A percentile compares a stretch with the other conserved stretches of the same genome.
Conservation (phyloP, 805 yeast species). For the Candida railenensis region DNA sequence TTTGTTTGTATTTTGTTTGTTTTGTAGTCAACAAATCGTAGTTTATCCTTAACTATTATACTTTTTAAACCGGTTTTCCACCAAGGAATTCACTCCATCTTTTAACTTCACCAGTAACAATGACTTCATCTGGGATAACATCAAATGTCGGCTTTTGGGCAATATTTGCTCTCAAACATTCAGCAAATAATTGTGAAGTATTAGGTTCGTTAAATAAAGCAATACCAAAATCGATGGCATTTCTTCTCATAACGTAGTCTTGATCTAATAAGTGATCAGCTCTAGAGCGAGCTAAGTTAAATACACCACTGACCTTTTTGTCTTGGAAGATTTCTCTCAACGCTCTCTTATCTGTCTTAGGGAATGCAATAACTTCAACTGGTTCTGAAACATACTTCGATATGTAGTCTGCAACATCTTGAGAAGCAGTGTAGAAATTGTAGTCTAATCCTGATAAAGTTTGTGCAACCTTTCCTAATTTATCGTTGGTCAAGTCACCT, state of each 20-base stretch:
- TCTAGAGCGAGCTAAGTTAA: slow-evolving; percentile 87
- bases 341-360: slow-evolving; percentile 88
- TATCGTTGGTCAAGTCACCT: slow-evolving; percentile 77
- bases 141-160: slow-evolving; percentile 52
- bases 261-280: slow-evolving; percentile 83
- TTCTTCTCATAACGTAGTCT: slow-evolving; percentile 98
- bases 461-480: slow-evolving; percentile 71
- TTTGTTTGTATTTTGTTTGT: neutral
- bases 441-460: slow-evolving; percentile 74
- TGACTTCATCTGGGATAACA: slow-evolving; percentile 38
- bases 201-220: slow-evolving; percentile 97
- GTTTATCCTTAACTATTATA: neutral
- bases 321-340: slow-evolving; percentile 91
- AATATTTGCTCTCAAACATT: slow-evolving; percentile 73
- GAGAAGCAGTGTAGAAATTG: slow-evolving; percentile 75
- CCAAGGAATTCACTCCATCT: slow-evolving; percentile 98
- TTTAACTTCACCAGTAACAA: slow-evolving; percentile 79
- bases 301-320: slow-evolving; percentile 80
- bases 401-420: slow-evolving; percentile 70
- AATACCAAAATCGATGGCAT: slow-evolving; percentile 96
- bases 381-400: slow-evolving; percentile 42
- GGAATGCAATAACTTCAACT: slow-evolving; percentile 79
- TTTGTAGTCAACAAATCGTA: too few relatives aligned
- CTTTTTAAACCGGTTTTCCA: slow-evolving; percentile 73
- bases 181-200: slow-evolving; percentile 83